phyloP scores from a whole-genome alignment of 2,329 filamentous ascomycete species.

The Fusarium sp. region DNA sequence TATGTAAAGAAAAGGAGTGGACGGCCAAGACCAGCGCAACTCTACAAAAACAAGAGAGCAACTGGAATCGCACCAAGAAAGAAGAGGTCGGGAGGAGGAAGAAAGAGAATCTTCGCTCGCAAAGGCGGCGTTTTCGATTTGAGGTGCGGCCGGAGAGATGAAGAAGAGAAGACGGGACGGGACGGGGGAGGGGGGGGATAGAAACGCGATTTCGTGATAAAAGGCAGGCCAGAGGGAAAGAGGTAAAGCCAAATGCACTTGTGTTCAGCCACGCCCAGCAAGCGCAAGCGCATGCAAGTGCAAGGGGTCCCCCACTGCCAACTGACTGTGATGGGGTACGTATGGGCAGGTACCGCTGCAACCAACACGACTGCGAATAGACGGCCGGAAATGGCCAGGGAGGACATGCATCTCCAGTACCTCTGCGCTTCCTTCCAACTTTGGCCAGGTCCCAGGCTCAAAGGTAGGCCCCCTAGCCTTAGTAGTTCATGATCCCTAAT shows the following conservation, averaged over 20 bases:
- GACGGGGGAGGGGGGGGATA: slow-evolving; percentile 40
- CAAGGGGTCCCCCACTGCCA: slow-evolving; percentile 36
- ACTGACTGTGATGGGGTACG: slow-evolving; percentile 36
- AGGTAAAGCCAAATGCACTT: slow-evolving; percentile 43
- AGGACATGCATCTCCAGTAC: slow-evolving; percentile 36
- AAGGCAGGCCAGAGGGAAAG: slow-evolving; percentile 29
- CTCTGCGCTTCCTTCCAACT: slow-evolving; percentile 32
- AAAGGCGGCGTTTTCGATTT: slow-evolving; percentile 40
- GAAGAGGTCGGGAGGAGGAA: slow-evolving; percentile 44
- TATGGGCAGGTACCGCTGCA: slow-evolving; percentile 30
- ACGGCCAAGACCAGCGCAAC: slow-evolving; percentile 71
- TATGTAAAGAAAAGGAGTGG: slow-evolving; percentile 62
- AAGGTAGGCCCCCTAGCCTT: slow-evolving; percentile 12
- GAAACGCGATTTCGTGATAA: slow-evolving; percentile 47
- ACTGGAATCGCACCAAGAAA: slow-evolving; percentile 67
- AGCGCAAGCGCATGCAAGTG: slow-evolving; percentile 37
- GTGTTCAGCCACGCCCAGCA: slow-evolving; percentile 45
- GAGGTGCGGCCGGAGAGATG: slow-evolving; percentile 40
- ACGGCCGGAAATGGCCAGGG: slow-evolving; percentile 38
- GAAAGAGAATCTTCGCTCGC: slow-evolving; percentile 46
- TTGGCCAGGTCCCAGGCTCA: slow-evolving; percentile 26
- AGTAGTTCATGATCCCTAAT: slow-evolving; percentile 19
- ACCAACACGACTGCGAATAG: slow-evolving; percentile 24
- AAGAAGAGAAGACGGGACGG: slow-evolving; percentile 44
- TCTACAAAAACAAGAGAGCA: slow-evolving; percentile 58